Evolutionary conservation across 1,284 basidiomycete species (phyloP).

Genomic region (Gymnopus androsaceus): DNA sequence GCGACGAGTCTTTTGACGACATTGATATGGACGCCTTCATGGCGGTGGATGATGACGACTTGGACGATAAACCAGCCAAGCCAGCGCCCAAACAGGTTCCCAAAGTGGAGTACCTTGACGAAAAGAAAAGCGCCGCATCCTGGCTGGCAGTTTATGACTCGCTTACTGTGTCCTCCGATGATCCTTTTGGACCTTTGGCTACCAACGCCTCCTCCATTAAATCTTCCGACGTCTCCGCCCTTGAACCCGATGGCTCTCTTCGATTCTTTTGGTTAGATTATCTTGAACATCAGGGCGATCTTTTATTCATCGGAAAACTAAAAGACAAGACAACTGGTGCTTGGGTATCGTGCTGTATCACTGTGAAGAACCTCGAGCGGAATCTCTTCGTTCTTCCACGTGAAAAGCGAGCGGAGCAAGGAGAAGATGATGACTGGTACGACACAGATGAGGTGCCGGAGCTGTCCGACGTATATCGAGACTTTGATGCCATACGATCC

Average conservation of each 20-base stretch:
- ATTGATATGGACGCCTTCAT: conserved; percentile 53
- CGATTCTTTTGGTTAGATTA: conserved; percentile 95
- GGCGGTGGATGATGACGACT: conserved; percentile 45
- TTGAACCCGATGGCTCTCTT: conserved; percentile 83
- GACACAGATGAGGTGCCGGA: conserved; percentile 80
- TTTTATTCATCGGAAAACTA: conserved; percentile 88
- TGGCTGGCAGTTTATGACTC: conserved; percentile 82
- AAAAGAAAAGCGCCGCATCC: conserved; percentile 45
- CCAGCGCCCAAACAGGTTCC: conserved; percentile 24
- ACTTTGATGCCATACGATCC: conserved; percentile 82
- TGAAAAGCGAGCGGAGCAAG: conserved; percentile 61
- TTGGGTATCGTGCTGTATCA: conserved; percentile 89
- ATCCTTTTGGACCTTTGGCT: conserved; percentile 50
- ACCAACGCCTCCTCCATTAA: conserved; percentile 41
- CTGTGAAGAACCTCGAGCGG: conserved; percentile 84
- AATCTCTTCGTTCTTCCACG: conserved; percentile 95
- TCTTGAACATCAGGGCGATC: conserved; percentile 76
- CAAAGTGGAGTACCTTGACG: conserved; percentile 47
- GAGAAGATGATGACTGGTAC: conserved; percentile 54
- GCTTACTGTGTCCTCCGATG: conserved; percentile 58
- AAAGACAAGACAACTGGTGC: conserved; percentile 67
- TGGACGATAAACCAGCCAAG: conserved; percentile 22
- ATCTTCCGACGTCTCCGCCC: conserved; percentile 52
- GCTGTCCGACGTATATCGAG: conserved; percentile 74
- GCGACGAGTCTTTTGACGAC: conserved; percentile 52